phyloP scores from a whole-genome alignment of 306 rosid species.

The Malus orientalis region DNA sequence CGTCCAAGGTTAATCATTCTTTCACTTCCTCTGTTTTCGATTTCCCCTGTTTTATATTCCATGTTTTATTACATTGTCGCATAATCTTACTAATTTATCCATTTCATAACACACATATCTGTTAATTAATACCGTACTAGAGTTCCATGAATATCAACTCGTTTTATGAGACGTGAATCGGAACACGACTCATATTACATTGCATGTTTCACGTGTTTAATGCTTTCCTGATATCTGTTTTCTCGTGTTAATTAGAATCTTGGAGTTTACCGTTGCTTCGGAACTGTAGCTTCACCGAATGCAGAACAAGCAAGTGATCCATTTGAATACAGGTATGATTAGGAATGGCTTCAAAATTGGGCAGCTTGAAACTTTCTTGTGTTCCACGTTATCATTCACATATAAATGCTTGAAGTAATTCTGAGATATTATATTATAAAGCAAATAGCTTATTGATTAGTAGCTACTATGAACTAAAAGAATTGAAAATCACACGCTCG shows the following conservation, averaged over 20 bases:
- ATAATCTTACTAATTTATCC: too few relatives aligned
- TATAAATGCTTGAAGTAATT: not conserved
- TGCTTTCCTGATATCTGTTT: not conserved
- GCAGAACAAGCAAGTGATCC: conserved; percentile 1
- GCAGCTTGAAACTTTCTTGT: not conserved
- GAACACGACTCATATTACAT: not conserved
- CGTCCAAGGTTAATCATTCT: conserved; percentile 29
- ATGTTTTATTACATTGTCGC: not conserved
- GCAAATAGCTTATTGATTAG: not conserved
- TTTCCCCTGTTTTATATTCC: not conserved
- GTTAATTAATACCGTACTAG: too few relatives aligned
- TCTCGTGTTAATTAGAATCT: not conserved
- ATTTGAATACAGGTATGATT: conserved; percentile 3
- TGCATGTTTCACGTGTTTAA: not conserved
- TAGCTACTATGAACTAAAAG: not conserved
- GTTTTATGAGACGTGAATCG: too few relatives aligned
- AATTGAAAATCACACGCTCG: not conserved
- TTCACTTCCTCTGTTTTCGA: not conserved
- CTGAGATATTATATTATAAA: not conserved
- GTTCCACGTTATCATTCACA: too few relatives aligned
- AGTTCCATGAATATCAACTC: too few relatives aligned
- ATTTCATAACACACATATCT: too few relatives aligned
- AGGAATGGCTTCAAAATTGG: not conserved
- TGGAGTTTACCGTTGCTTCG: not conserved
- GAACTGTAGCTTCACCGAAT: not conserved